phyloP scores from a whole-genome alignment of 2,329 filamentous ascomycete species.

The Ophiocordyceps camponoti-floridani region DNA sequence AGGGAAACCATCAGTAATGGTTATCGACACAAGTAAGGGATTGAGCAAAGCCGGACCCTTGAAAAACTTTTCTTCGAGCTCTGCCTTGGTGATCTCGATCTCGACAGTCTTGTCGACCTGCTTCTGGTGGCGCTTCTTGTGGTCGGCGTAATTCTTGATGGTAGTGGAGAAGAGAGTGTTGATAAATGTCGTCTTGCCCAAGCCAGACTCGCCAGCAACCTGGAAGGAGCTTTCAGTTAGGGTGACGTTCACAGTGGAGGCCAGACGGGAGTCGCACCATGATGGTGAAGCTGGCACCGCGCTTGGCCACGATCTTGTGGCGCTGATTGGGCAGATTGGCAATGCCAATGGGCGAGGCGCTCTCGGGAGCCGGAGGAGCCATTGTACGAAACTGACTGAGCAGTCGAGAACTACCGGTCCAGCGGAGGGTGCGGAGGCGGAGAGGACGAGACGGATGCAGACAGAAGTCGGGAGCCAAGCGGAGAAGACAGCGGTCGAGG shows the following conservation, averaged over 20 bases:
- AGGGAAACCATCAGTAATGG: conserved; percentile 3
- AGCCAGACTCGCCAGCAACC: conserved; percentile 95
- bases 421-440: background rate
- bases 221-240: conserved; percentile 17
- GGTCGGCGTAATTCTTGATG: conserved; percentile 99
- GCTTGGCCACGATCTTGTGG: conserved; percentile 59
- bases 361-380: conserved; percentile 39
- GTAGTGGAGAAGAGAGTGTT: conserved; percentile 99
- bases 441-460: conserved; percentile 1
- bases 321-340: conserved; percentile 58
- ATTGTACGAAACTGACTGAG: conserved; percentile 19
- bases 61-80: conserved; percentile 99
- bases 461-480: conserved; percentile 2
- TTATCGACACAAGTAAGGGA: background rate
- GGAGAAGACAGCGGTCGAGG: background rate
- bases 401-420: background rate
- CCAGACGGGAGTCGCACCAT: conserved; percentile 46
- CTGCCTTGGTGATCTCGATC: conserved; percentile 99
- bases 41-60: conserved; percentile 52
- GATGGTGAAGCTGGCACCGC: conserved; percentile 96
- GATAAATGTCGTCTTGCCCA: conserved; percentile 99
- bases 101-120: conserved; percentile 99
- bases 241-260: background rate
- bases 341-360: conserved; percentile 53
- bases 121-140: conserved; percentile 98